Percentiles rank a stretch among this genome's conserved stretches.
Conservation (phyloP, 352 stramenopile genomes). For the Phytophthora tentaculata region DNA sequence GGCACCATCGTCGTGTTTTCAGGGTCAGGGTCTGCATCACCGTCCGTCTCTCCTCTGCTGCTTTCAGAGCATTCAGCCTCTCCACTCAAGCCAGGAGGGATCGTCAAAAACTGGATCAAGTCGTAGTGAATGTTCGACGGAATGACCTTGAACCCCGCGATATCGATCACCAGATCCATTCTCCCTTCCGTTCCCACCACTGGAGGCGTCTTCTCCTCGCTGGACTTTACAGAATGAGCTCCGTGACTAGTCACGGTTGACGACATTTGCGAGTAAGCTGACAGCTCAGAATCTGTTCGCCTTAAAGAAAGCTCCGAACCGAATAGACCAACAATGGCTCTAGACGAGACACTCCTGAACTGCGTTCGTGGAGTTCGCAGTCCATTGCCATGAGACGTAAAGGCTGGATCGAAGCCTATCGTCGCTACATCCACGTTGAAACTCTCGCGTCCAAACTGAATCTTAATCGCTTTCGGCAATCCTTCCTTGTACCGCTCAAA, state of each 20-base stretch:
- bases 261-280: slow-evolving; percentile 34
- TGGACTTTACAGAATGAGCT: slow-evolving; percentile 21
- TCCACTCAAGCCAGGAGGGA: slow-evolving; percentile 24
- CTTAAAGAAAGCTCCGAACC: slow-evolving; percentile 41
- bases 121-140: slow-evolving; percentile 87
- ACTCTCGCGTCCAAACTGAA: slow-evolving; percentile 63
- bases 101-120: slow-evolving; percentile 73
- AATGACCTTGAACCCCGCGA: slow-evolving; percentile 81
- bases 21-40: slow-evolving; percentile 6
- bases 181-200: slow-evolving; percentile 40
- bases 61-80: slow-evolving; percentile 33
- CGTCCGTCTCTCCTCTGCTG: slow-evolving; percentile 20
- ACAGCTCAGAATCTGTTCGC: slow-evolving; percentile 44
- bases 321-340: slow-evolving; percentile 44
- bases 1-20: slow-evolving; percentile 15
- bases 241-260: slow-evolving; percentile 32
- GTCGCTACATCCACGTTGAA: slow-evolving; percentile 45
- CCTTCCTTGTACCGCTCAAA: slow-evolving; percentile 59
- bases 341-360: slow-evolving; percentile 53
- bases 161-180: slow-evolving; percentile 74
- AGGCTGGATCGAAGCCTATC: slow-evolving; percentile 51
- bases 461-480: slow-evolving; percentile 62
- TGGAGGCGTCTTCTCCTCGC: slow-evolving; percentile 18
- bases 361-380: slow-evolving; percentile 31
- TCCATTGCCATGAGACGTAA: slow-evolving; percentile 36